phyloP scores from a whole-genome alignment of 164 flowering plant genomes.

The Pachysandra terminalis region DNA sequence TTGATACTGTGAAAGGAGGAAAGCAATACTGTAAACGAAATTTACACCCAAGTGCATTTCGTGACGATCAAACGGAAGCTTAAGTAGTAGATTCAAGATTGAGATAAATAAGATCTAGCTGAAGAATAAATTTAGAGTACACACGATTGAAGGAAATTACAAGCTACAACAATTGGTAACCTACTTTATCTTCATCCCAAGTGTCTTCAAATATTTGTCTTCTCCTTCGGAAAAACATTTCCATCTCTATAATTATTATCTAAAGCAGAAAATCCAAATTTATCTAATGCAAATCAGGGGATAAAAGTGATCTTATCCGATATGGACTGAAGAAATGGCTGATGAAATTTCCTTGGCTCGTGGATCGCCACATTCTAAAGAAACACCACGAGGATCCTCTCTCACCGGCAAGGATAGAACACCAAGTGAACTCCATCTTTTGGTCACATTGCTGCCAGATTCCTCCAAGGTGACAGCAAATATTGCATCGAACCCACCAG shows the following conservation, averaged over 20 bases:
- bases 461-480: slow-evolving; percentile 88
- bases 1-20: neutral
- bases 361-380: slow-evolving; percentile 78
- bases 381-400: slow-evolving; percentile 90
- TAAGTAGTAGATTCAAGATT: too few species aligned
- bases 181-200: neutral
- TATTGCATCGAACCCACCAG: slow-evolving; percentile 97
- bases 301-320: slow-evolving; percentile 13
- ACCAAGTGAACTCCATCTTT: slow-evolving; percentile 72
- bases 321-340: slow-evolving; percentile 48
- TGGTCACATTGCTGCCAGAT: slow-evolving; percentile 41
- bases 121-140: too few species aligned
- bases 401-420: slow-evolving; percentile 84
- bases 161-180: too few species aligned
- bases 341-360: slow-evolving; percentile 54
- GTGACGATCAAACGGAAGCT: too few species aligned
- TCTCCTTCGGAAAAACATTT: neutral
- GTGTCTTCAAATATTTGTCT: neutral
- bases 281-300: neutral
- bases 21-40: too few species aligned
- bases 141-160: too few species aligned
- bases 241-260: neutral
- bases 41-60: too few species aligned
- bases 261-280: neutral
- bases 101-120: too few species aligned